Evolutionary conservation across 768 basidiomycete species (phyloP), one percentile per base, ranked within the genome.

Genomic region (Coprinopsis cinerea): DNA sequence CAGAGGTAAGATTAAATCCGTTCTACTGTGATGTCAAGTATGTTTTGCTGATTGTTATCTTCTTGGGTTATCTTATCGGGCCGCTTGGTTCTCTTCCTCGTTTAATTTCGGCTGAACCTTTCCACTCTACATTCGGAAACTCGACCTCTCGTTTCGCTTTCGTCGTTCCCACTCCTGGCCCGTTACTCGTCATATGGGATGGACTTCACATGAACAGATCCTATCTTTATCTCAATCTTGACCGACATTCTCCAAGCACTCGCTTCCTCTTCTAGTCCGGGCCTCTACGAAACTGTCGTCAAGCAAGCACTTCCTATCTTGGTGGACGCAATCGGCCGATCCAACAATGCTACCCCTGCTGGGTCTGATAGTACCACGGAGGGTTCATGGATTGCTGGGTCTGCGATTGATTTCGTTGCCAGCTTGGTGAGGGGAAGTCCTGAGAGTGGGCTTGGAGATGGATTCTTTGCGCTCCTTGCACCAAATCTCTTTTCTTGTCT

Each of bases 221-320:
- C 93, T 0, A 82, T 97, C 48, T 83, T 94, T 61, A 74, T 89
- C 18, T 90, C 91, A 1, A 83, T 93, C 43, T 74, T 94, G 42
- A 81, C 83, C 35, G 92, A 95, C 59, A 81, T 95, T 40, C 71
- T 95, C 48, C 72, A 75, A 24, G 76, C 82, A 3, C 75, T 96
- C 23, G 79, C 90, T 4, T 67, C 77, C 3, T 81, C 87, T 1
- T 65, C 78, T 0, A 67, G 77, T 2, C 65, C 71, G 0, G 78
- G 77, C 2, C 73, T 91, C 20, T 89, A 93, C 57, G 75, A 85
- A 51, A 73, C 79, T 1, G 81, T 94, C 4, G 80, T 91, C 18
- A 78, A 81, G 51, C 74, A 79, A 49, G 78, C 90, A 0, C 69
- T 95, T 15, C 93, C 94, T 1, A 67, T 73, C 6, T 71, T 99